phyloP scores from a whole-genome alignment of 2,329 filamentous ascomycete species.

The Colletotrichum paranaense region DNA sequence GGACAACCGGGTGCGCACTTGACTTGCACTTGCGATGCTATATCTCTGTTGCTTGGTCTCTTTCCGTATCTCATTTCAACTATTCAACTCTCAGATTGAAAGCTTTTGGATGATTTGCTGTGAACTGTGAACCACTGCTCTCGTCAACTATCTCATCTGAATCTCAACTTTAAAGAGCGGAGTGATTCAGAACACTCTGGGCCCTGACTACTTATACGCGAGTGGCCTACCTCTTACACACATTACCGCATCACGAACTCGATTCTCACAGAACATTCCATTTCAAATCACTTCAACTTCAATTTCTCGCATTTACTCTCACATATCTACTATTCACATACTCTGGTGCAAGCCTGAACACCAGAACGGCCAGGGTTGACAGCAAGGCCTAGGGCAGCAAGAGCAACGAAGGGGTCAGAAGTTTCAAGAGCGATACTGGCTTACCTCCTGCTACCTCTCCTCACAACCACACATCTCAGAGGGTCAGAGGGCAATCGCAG shows the following conservation, averaged over 20 bases:
- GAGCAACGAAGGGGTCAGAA: neutral
- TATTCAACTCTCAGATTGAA: neutral
- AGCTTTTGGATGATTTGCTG: neutral
- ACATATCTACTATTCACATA: neutral
- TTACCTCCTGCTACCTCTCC: neutral
- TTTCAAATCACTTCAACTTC: neutral
- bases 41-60: neutral
- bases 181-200: neutral
- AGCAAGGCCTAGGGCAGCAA: neutral
- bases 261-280: neutral
- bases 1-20: constrained; percentile 24
- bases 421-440: neutral
- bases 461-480: neutral
- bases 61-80: neutral
- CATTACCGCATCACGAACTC: neutral
- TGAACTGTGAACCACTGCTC: neutral
- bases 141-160: neutral
- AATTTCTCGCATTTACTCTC: neutral
- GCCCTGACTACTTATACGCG: neutral
- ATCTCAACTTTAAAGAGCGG: neutral
- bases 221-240: neutral
- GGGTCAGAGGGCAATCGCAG: neutral
- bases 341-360: neutral
- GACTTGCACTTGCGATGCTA: neutral
- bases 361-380: neutral